Percentiles rank a stretch among this genome's conserved stretches.
phyloP scores from a whole-genome alignment of 208 protist genomes.

The Crithidia mellificae region DNA sequence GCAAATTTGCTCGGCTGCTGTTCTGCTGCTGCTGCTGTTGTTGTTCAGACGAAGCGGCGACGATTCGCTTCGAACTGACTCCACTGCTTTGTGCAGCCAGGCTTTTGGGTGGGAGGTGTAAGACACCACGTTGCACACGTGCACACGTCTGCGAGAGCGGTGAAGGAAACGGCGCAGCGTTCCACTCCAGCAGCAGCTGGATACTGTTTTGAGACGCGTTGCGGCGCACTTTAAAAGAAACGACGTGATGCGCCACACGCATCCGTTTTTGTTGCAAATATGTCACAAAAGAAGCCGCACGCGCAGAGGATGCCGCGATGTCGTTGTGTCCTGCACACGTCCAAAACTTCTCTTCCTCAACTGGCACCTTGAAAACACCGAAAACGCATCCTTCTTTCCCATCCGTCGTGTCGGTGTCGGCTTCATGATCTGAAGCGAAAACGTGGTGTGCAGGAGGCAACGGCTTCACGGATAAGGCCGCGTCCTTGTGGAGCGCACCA shows the following conservation, averaged over 20 bases:
- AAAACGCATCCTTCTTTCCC: no score
- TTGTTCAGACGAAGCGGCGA: no score
- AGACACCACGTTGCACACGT: no score
- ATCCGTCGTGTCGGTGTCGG: no score
- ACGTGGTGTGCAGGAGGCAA: no score
- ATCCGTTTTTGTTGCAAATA: slow-evolving; percentile 8
- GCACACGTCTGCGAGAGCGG: no score
- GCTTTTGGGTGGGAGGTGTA: no score
- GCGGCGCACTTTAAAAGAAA: slow-evolving; percentile 18
- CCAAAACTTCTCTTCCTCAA: not conserved
- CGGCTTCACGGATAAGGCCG: not conserved
- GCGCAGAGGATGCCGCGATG: not conserved
- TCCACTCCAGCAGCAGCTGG: slow-evolving; percentile 32
- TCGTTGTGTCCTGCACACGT: slow-evolving; percentile 7
- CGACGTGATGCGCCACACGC: slow-evolving; percentile 10
- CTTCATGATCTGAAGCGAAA: no score
- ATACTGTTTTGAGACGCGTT: slow-evolving; percentile 19
- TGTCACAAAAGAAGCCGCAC: not conserved
- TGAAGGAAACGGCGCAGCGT: not conserved
- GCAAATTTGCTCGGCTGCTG: no score
- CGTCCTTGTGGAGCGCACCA: not conserved
- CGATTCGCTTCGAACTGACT: no score
- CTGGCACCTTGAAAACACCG: not conserved
- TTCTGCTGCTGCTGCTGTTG: no score
- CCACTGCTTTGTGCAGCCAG: no score